Base-by-base conservation (phyloP, 2,329 filamentous ascomycete genomes). In the Sporothrix globosa region DNA sequence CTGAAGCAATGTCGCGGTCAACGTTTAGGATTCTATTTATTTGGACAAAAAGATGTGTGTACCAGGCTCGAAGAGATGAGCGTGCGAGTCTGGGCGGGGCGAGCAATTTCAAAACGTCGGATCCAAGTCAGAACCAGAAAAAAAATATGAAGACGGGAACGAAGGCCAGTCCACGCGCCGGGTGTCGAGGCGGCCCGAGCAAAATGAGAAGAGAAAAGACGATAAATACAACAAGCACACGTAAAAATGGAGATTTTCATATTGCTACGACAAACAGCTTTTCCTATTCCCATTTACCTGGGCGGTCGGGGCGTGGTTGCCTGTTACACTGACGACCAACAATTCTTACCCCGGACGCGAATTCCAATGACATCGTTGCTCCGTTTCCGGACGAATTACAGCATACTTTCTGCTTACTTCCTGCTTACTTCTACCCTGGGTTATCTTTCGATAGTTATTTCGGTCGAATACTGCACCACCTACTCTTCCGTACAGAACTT, bases 1-100 rank as follows among this genome's bases (percentile, higher is more conserved):
- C 56, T 14, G 58, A 50, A 41, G 30, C 21, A 60, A 48, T 61
- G 67, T 61, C 67, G 67, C 44, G 54, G 52, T 58, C 66, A n/a
- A 34, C 63, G 34, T 44, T 13, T 21, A 44, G n/a, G 21, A 24
- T 63, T 10, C 19, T 61, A 61, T 61, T 60, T 63, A 21, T 63
- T 63, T 61, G 58, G 56, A 44, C 58, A 7, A 17, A 44, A 44
- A 1, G 2, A 61, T n/a, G 17, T 27, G 56, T 46, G 58, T 34
- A 46, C 39, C 13, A 34, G 21, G 21, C 19, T 46, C 30, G 58
- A 39, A 63, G 39, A 27, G 11, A 19, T 30, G 56, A 19, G 39
- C 24, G 39, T 63, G 58, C 44, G 61, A 30, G 61, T 65, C 41
- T 50, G 44, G 46, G 63, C 44, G 48, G 46, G 66, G 52, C 50